phyloP scores from a whole-genome alignment of 768 basidiomycete genomes.

The Lactarius sanguifluus region DNA sequence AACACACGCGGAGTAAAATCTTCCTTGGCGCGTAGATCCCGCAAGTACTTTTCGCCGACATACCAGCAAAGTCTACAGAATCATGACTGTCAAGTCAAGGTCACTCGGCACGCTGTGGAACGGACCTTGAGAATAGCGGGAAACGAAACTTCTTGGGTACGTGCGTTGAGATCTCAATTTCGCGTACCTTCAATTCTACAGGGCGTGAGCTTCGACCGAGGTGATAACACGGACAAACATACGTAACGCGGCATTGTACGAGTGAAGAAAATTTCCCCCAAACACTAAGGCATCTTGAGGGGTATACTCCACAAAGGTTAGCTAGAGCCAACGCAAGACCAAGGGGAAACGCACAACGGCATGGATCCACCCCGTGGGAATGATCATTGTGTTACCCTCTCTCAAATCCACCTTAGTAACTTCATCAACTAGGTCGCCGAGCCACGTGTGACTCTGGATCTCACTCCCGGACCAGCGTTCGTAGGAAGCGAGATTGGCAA shows the following conservation, averaged over 20 bases:
- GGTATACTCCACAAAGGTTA: conserved; percentile 61
- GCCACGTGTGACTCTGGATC: conserved; percentile 82
- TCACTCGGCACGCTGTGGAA: neutral
- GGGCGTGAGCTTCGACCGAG: conserved; percentile 17
- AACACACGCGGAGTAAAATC: conserved; percentile 61
- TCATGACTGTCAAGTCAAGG: conserved; percentile 1
- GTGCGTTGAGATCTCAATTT: conserved; percentile 89
- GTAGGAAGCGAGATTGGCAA: conserved; percentile 83
- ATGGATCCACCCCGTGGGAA: conserved; percentile 97
- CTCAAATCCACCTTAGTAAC: conserved; percentile 81
- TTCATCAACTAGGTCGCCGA: conserved; percentile 90
- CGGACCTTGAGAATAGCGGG: conserved; percentile 33
- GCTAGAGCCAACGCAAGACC: neutral
- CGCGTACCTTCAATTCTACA: conserved; percentile 80
- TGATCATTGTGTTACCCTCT: conserved; percentile 87
- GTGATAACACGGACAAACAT: conserved; percentile 33
- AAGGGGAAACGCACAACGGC: conserved; percentile 69
- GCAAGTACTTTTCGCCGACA: conserved; percentile 76
- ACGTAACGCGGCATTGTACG: conserved; percentile 87
- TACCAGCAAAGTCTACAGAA: conserved; percentile 81
- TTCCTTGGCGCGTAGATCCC: conserved; percentile 62
- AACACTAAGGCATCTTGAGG: conserved; percentile 92
- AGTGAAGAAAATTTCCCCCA: conserved; percentile 97
- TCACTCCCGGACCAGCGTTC: conserved; percentile 94
- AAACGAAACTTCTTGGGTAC: conserved; percentile 67